A percentile compares a stretch with the other conserved stretches of the same genome.
These are phyloP conservation scores for Candida sithepensis DNA, from an alignment of 805 yeast species.

Conservation along the genomic window DNA sequence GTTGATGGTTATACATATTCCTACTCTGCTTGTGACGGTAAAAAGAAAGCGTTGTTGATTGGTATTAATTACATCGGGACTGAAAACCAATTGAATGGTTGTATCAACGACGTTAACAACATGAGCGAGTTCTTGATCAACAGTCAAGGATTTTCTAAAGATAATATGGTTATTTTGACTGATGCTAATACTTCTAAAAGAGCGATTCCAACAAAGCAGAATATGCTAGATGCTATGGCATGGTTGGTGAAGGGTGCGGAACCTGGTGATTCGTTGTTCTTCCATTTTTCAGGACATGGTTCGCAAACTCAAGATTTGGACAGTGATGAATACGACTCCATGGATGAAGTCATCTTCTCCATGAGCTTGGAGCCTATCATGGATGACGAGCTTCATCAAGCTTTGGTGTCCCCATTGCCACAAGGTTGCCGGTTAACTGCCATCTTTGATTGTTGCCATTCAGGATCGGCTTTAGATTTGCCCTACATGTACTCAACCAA, in stretches of 20 bases:
- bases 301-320: slow-evolving; percentile 59
- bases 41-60: slow-evolving; percentile 2
- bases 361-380: slow-evolving; percentile 60
- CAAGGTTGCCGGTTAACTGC: slow-evolving; percentile 72
- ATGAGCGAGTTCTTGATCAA: slow-evolving; percentile 39
- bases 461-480: slow-evolving; percentile 70
- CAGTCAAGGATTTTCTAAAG: slow-evolving; percentile 41
- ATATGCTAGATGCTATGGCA: slow-evolving; percentile 65
- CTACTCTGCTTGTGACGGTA: slow-evolving; percentile 3
- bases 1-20: slow-evolving; percentile 31
- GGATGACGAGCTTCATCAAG: slow-evolving; percentile 64
- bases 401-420: slow-evolving; percentile 58
- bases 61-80: slow-evolving; percentile 62
- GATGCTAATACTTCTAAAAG: slow-evolving; percentile 44
- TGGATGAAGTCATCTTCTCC: slow-evolving; percentile 71
- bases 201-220: slow-evolving; percentile 56
- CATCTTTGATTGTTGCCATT: slow-evolving; percentile 73
- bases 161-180: slow-evolving; percentile 51
- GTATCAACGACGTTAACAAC: slow-evolving; percentile 65
- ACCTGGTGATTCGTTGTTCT: slow-evolving; percentile 70
- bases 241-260: slow-evolving; percentile 69
- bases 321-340: slow-evolving; percentile 75
- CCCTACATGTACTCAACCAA: slow-evolving; percentile 74
- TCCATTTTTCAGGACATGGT: slow-evolving; percentile 81
- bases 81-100: slow-evolving; percentile 56